These are phyloP conservation scores for Knoxdaviesia proteae DNA, from an alignment of 2,329 filamentous ascomycete species.

Conservation along the genomic window DNA sequence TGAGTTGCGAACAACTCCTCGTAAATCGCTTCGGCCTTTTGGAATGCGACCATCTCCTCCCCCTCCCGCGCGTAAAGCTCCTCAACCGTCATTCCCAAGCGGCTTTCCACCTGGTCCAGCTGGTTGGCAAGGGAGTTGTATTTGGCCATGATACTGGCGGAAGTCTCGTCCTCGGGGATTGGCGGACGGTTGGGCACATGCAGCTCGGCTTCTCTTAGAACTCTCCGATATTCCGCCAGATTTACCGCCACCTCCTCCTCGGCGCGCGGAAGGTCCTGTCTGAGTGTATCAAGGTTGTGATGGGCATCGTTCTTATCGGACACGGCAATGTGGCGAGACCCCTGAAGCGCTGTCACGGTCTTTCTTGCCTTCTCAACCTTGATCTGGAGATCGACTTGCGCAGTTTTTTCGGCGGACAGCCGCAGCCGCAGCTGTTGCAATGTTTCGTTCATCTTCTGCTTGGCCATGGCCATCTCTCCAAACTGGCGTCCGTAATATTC, in stretches of 20 bases:
- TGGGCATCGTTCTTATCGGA: constrained; percentile 41
- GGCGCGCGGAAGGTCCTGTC: constrained; percentile 20
- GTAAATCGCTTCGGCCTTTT: constrained; percentile 16
- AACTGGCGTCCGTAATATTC: constrained; percentile 33
- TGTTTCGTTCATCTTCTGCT: constrained; percentile 23
- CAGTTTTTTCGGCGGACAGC: constrained; percentile 14
- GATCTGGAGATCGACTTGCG: constrained; percentile 5
- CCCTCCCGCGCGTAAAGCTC: constrained; percentile 34
- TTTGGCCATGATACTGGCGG: constrained; percentile 30
- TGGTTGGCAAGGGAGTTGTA: constrained; percentile 34
- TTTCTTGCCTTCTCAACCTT: constrained; percentile 32
- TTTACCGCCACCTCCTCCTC: constrained; percentile 15
- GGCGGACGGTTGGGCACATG: no score
- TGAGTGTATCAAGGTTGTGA: constrained; percentile 25
- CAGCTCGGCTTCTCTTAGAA: no score
- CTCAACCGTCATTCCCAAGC: constrained; percentile 41
- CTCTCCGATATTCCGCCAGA: no score
- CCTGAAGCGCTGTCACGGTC: constrained; percentile 8
- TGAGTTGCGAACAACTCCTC: constrained; percentile 22
- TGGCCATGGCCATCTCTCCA: constrained; percentile 26
- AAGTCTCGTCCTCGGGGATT: constrained; percentile 33
- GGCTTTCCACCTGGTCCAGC: constrained; percentile 32
- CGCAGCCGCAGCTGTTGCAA: constrained; percentile 12
- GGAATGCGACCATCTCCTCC: constrained; percentile 19
- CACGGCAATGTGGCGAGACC: constrained; percentile 19